Base-by-base conservation (phyloP, 225 moss, liverwort and hornwort species). In the Asterella californica region DNA sequence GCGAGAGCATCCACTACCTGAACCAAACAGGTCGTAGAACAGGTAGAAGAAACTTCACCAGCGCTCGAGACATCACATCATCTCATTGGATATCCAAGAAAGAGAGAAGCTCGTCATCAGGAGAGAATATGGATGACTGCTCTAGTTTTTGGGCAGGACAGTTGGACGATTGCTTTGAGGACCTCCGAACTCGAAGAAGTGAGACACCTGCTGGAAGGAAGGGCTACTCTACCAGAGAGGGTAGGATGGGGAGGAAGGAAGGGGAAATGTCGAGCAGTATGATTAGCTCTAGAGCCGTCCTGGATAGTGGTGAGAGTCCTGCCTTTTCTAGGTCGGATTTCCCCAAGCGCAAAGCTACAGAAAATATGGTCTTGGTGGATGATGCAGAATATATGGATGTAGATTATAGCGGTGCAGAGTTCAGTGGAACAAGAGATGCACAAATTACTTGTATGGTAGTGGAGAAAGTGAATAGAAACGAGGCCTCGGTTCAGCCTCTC, bases 61-160 rank as follows among this genome's bases (percentile, higher is more conserved):
- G 66, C 55, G 55, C 76, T 47, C 18, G 42, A 53, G 62, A 75
- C 24, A 33, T 67, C 5, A 30, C 24, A 42, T n/a, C 30, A 74
- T 5, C 63, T 49, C 49, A 36, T 57, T 29, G 7, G 2, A 22
- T 32, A 65, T 38, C 72, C 18, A 66, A 6, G 15, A 55, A 27
- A 45, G 73, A 85, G 38, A 33, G 49, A 8, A 79, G 34, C 21
- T 32, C 29, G 61, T 10, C 59, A 17, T 57, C 14, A 32, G 25
- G 49, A 29, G 55, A 11, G 6, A 36, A 76, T 62, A 76, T 77
- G 72, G 72, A 54, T 29, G 76, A 82, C 12, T 81, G 79, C 79
- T 79, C 87, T 38, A 71, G 77, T 77, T 82, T 84, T 33, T 87
- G 87, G 87, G 87, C 84, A 18, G 82, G 80, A 21, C 71, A 78